Evolutionary conservation across 1,284 basidiomycete species (phyloP).

Genomic region (Austroboletus novae-zelandiae): DNA sequence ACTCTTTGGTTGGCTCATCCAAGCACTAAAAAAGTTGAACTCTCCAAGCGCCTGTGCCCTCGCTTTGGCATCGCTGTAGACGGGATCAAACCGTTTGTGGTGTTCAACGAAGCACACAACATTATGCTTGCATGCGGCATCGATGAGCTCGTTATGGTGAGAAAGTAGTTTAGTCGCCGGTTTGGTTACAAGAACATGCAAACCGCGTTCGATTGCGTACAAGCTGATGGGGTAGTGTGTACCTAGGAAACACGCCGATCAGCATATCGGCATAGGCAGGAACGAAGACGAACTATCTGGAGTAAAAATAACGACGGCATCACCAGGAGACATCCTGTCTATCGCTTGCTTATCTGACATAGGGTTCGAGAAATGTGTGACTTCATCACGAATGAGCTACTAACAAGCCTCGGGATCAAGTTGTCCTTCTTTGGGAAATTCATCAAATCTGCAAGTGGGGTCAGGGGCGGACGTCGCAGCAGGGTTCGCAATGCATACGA

Average conservation of each 20-base stretch:
- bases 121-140: constrained; percentile 72
- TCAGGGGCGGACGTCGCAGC: not conserved
- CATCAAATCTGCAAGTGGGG: constrained; percentile 57
- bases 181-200: constrained; percentile 92
- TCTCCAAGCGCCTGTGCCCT: constrained; percentile 78
- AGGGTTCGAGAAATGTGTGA: constrained; percentile 5
- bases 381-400: constrained; percentile 24
- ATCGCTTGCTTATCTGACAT: constrained; percentile 84
- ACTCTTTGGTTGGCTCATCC: constrained; percentile 95
- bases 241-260: constrained; percentile 44
- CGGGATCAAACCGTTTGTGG: constrained; percentile 87
- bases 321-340: constrained; percentile 72
- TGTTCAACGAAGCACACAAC: constrained; percentile 92
- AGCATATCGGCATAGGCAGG: not conserved
- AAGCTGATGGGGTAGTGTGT: constrained; percentile 86
- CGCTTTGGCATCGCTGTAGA: constrained; percentile 86
- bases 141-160: constrained; percentile 78
- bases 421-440: constrained; percentile 71
- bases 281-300: constrained; percentile 64
- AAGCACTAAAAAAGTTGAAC: constrained; percentile 88
- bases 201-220: constrained; percentile 79
- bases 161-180: constrained; percentile 85
- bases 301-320: constrained; percentile 87
- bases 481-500: constrained; percentile 47
- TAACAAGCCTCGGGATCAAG: constrained; percentile 81